Evolutionary conservation across 73 alveolate genomes (phyloP), one percentile per base, ranked within the genome.

Genomic region (Chromera velia): DNA sequence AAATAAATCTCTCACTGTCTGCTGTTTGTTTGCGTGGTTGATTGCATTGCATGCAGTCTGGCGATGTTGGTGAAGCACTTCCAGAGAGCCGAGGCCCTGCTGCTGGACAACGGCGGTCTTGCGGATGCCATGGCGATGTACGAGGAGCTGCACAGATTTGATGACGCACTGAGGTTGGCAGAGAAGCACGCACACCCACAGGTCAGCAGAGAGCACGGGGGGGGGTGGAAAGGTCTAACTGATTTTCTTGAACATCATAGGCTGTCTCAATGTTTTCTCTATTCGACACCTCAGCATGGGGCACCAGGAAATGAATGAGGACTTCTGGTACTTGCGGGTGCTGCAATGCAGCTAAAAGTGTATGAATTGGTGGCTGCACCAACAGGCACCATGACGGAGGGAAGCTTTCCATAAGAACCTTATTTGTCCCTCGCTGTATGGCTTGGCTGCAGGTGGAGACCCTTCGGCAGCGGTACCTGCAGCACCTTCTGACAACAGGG

Each of bases 111-210:
- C 88, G 94, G 94, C 85, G 98, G 95, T 82, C 92, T 97, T 32
- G 99, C 96, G 86, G 99, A 95, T 74, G 99, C 99, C 62, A 95
- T 97, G 97, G 99, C 96, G 71, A 97, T 97, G 98, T 96, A 95
- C 83, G 93, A 96, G 90, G 99, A 94, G 75, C 94, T 96, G 64
- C 99, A 96, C 82, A 96, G 97, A 88, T 78, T 68, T 45, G 76
- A 78, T 76, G 99, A 96, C 88, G 87, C 98, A 75, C 95, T 96
- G 30, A 91, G 94, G 83, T 88, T 97, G 47, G 99, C 99, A 48
- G 99, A 97, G 85, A 92, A 94, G 87, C 92, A 92, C 83, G 96
- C 96, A 29, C 99, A 97, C 88, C 98, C 98, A 28, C 96, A 97
- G 80, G 87, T 63, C 28, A 29, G 26, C 30, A 19, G 31, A 32